Evolutionary conservation across 371 early-diverging fungal species (phyloP).

Genomic region (Haplosporangium sp.): DNA sequence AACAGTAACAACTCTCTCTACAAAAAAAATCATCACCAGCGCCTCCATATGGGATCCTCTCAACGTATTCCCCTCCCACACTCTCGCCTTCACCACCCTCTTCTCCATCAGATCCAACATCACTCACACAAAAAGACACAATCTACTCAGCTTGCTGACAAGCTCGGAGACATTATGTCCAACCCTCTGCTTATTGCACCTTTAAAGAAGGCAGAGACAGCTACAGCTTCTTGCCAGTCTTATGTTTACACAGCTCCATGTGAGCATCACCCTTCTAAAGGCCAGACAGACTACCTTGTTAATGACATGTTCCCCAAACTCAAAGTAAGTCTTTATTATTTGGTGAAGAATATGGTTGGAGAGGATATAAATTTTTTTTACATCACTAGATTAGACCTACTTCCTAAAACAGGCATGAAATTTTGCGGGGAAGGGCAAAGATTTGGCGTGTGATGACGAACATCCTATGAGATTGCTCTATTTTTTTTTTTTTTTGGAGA

Average conservation of each 20-base stretch:
- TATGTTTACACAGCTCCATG: conserved; percentile 57
- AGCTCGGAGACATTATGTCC: conserved; percentile 48
- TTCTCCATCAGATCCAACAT: conserved; percentile 36
- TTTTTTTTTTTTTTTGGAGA: conserved; percentile 7
- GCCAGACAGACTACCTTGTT: conserved; percentile 55
- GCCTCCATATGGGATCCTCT: conserved; percentile 41
- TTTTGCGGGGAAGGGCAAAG: conserved; percentile 27
- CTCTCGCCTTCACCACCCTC: conserved; percentile 22
- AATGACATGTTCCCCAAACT: conserved; percentile 57
- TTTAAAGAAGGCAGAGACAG: conserved; percentile 8
- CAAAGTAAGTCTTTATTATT: conserved; percentile 37
- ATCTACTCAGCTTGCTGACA: conserved; percentile 42
- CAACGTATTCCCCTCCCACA: conserved; percentile 23
- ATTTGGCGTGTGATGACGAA: conserved; percentile 30
- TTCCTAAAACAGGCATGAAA: conserved; percentile 11
- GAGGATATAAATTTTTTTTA: neutral
- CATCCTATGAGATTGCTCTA: neutral
- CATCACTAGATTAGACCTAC: neutral
- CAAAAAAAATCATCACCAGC: conserved; percentile 33
- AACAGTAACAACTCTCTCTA: conserved; percentile 21
- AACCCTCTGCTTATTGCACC: conserved; percentile 42
- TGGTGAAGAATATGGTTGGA: neutral
- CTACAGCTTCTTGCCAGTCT: conserved; percentile 13
- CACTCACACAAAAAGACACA: conserved; percentile 42
- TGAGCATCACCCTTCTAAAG: conserved; percentile 55